Evolutionary conservation across 768 basidiomycete genomes (phyloP).

Genomic region (Gautieria morchelliformis): DNA sequence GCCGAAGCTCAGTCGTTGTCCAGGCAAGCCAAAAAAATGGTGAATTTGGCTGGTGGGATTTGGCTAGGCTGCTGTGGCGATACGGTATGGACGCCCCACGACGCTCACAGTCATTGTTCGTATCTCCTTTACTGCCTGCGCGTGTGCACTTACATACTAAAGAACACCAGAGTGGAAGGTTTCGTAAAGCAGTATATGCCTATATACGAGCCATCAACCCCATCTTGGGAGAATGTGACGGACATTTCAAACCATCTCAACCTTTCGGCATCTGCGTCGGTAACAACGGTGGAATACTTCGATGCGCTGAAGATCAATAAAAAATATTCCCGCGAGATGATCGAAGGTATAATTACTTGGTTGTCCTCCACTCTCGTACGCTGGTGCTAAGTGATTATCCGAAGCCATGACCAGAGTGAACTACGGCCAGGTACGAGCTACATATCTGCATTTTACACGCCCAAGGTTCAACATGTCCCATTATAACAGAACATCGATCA

Average conservation of each 20-base stretch:
- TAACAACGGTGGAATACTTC: slow-evolving; percentile 51
- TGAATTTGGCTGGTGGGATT: slow-evolving; percentile 52
- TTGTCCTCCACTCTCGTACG: not conserved
- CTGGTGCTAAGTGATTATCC: not conserved
- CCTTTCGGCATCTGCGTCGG: slow-evolving; percentile 28
- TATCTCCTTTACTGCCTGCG: not conserved
- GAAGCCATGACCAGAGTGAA: slow-evolving; percentile 69
- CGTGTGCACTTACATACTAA: not conserved
- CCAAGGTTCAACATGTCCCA: not conserved
- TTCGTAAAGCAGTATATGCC: slow-evolving; percentile 43
- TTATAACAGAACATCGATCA: slow-evolving; percentile 46
- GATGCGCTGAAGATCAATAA: slow-evolving; percentile 41
- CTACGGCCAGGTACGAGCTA: slow-evolving; percentile 54
- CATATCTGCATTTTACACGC: not conserved
- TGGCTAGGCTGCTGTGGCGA: slow-evolving; percentile 63
- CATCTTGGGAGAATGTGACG: slow-evolving; percentile 54
- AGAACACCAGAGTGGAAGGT: slow-evolving; percentile 36
- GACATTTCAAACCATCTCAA: slow-evolving; percentile 37
- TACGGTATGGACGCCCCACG: slow-evolving; percentile 61
- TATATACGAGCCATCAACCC: slow-evolving; percentile 46
- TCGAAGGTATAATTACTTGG: slow-evolving; percentile 31
- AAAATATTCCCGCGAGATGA: slow-evolving; percentile 58
- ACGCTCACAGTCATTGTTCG: slow-evolving; percentile 47
- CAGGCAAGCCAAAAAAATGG: slow-evolving; percentile 7
- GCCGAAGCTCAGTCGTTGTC: not conserved